Evolutionary conservation across 139 green algal species (phyloP).

Genomic region (Volvox reticuliferus): DNA sequence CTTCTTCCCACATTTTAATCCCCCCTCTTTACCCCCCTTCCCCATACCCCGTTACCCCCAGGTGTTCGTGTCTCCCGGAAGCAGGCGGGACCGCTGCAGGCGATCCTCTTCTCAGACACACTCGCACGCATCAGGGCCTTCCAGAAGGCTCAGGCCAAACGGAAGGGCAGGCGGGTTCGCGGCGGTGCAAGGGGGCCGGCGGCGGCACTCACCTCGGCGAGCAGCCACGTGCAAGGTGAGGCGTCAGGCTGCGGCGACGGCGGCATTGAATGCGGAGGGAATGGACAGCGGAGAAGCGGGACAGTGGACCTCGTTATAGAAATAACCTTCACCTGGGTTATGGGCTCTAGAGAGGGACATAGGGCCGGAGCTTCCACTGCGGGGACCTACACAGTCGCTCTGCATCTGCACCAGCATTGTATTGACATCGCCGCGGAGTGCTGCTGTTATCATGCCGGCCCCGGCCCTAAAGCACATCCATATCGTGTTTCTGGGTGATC

Average conservation of each 20-base stretch:
- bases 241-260: neutral
- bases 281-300: too few relatives aligned
- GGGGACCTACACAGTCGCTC: too few relatives aligned
- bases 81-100: constrained; percentile 42
- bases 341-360: too few relatives aligned
- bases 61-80: constrained; percentile 36
- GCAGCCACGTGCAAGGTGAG: neutral
- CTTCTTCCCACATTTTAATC: neutral
- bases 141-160: constrained; percentile 24
- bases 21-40: neutral
- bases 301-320: too few relatives aligned
- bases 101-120: constrained; percentile 51
- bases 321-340: too few relatives aligned
- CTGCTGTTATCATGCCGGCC: too few relatives aligned
- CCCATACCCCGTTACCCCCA: neutral
- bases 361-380: too few relatives aligned
- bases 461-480: too few relatives aligned
- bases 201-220: neutral
- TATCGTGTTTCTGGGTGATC: too few relatives aligned
- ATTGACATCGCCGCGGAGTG: too few relatives aligned
- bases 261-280: neutral
- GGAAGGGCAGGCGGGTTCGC: neutral
- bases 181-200: too few relatives aligned
- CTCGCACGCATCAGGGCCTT: constrained; percentile 28
- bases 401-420: too few relatives aligned